These are phyloP conservation scores for Ophiostoma sp. DNA, from an alignment of 2,329 filamentous ascomycete species.

Conservation along the genomic window DNA sequence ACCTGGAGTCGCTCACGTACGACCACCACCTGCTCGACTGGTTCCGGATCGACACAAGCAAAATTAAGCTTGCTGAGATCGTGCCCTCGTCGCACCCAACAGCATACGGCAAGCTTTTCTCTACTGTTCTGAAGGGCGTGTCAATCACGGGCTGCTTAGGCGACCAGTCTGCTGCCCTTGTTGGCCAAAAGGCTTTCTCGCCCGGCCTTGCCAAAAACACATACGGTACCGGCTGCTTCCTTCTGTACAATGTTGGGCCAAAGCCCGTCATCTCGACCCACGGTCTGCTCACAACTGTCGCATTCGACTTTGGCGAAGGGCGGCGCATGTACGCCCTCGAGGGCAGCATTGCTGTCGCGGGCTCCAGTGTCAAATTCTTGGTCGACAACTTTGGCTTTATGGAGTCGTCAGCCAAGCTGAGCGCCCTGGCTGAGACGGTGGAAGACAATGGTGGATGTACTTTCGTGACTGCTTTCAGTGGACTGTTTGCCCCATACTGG, in stretches of 20 bases:
- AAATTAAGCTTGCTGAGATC: conserved; percentile 72
- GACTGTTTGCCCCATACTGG: conserved; percentile 90
- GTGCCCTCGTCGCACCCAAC: conserved; percentile 70
- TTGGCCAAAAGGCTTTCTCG: conserved; percentile 77
- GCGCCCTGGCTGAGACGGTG: conserved; percentile 48
- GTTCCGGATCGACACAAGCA: conserved; percentile 64
- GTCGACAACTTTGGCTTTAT: conserved; percentile 60
- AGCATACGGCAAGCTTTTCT: conserved; percentile 63
- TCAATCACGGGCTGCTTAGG: conserved; percentile 79
- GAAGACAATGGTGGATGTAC: conserved; percentile 76
- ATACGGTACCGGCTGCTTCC: conserved; percentile 83
- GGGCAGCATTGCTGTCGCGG: conserved; percentile 77
- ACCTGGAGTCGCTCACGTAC: conserved; percentile 73
- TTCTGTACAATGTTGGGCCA: conserved; percentile 80
- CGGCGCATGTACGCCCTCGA: conserved; percentile 70
- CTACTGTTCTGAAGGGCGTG: conserved; percentile 61
- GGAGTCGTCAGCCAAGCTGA: conserved; percentile 45
- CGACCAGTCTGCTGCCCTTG: conserved; percentile 79
- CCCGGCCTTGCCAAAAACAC: conserved; percentile 85
- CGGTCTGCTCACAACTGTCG: conserved; percentile 76
- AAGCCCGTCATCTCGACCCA: conserved; percentile 80
- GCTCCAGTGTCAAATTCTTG: conserved; percentile 74
- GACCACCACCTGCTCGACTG: conserved; percentile 71
- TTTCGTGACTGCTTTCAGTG: conserved; percentile 86
- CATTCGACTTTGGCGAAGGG: conserved; percentile 66